Conservation (phyloP, 2,329 filamentous ascomycete genomes). For the Fusarium sp. region DNA sequence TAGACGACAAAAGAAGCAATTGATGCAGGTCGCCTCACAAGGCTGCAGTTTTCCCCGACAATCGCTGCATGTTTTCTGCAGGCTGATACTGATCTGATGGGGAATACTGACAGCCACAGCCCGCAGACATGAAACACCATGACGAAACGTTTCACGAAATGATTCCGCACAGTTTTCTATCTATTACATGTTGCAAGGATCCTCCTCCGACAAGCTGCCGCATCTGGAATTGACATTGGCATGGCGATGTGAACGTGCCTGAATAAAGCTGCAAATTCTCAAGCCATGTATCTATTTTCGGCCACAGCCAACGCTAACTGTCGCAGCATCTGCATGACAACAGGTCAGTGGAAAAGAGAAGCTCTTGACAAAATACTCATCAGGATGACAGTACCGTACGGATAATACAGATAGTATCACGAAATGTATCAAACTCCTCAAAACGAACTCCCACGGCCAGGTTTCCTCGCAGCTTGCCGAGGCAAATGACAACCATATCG, state of each 20-base stretch:
- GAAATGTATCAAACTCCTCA: neutral
- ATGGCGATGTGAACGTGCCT: conserved; percentile 6
- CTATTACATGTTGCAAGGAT: conserved; percentile 15
- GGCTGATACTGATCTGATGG: neutral
- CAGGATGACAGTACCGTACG: neutral
- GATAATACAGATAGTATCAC: neutral
- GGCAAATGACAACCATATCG: conserved; percentile 7
- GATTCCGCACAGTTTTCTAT: conserved; percentile 22
- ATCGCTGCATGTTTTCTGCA: neutral
- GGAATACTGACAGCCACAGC: conserved; percentile 4
- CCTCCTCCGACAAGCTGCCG: conserved; percentile 4
- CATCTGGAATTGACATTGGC: conserved; percentile 13
- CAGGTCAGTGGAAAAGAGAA: neutral
- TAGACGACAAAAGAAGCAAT: neutral
- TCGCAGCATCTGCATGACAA: neutral
- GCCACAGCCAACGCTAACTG: neutral
- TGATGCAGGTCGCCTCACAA: conserved; percentile 9
- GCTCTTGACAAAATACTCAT: neutral
- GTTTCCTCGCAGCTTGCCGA: neutral
- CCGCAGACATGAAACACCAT: conserved; percentile 38
- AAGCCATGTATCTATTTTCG: conserved; percentile 18
- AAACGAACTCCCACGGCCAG: neutral
- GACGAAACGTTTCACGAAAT: conserved; percentile 41
- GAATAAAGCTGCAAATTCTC: conserved; percentile 13
- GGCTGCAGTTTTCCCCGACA: conserved; percentile 1